Base-by-base conservation (phyloP, 2,329 filamentous ascomycete genomes). In the Penicillium sp. region DNA sequence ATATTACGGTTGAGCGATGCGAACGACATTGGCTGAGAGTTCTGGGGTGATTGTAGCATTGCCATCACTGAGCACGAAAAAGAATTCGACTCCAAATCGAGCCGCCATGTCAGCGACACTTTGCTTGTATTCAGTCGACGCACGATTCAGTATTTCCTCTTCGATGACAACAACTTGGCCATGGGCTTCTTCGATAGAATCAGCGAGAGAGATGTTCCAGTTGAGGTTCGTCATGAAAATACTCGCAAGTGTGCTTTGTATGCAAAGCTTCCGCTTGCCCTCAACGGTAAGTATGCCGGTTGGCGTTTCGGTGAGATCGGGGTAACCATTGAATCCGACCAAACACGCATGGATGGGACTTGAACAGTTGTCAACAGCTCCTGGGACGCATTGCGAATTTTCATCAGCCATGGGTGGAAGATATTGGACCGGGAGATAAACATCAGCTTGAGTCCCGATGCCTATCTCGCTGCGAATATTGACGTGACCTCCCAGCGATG, bases 401-500 rank as follows among this genome's bases (percentile, higher is more conserved):
- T 24, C 24, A 46, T 3, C 32, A 13, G 8, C 7, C 16, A 11
- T 22, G 8, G 34, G 13, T 13, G 29, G 43, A 18, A 48, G 29
- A 34, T 44, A 48, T 48, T 55, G 45, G 10, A 69, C 58, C 0
- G 68, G 68, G 22, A 71, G 60, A 34, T 60, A 61, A 3, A 71
- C 59, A 46, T 66, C 61, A 1, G 63, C 62, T 34, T 64, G 61
- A 0, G 63, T 66, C 1, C 63, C 63, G 9, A 60, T 48, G 14
- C 53, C 59, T 2, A 56, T 7, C 36, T 65, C 62, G 45, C 75
- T 81, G 16, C 73, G 75, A 21, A 87, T 76, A 9, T 81, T 75
- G 21, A 88, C 81, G 1, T 74, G 74, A 0, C 84, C 85, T 3
- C 78, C 77, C 0, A 87, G 72, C 39, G 80, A 79, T 24, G 78